Evolutionary conservation across 768 basidiomycete genomes (phyloP), one percentile per base, ranked within the genome.

Genomic region (Austroboletus eburneus): DNA sequence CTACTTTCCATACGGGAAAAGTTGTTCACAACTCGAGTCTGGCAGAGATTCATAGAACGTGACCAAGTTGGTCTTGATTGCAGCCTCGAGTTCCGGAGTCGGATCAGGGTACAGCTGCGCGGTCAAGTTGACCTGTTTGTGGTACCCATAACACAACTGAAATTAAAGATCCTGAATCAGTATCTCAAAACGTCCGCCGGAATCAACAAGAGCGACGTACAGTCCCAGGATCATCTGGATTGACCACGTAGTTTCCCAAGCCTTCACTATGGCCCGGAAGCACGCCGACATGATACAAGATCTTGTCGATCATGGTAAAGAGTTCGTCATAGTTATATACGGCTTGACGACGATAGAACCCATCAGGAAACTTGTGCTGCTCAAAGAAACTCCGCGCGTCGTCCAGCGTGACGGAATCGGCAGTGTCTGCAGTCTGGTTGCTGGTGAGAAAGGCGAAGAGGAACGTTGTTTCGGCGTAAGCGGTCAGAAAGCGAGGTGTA

Each of bases 381-480:
- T 61, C 6, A 10, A 46, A 62, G 49, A 62, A 58, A 36, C 53
- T 58, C 30, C 49, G 45, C 13, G 59, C 59, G 6, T 49, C 3
- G 9, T 56, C 51, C 3, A 62, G 3, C 8, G 57, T 50, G 13
- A 8, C 38, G 16, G 49, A 50, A 2, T 46, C 16, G 8, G 60
- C 62, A 35, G 57, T 50, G 36, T 54, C 38, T 23, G 5, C 42
- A 7, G 54, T 60, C 25, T 58, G 59, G 39, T 59, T 54, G 44
- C 48, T 61, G 22, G 50, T 51, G 35, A 62, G 61, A 33, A 62
- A 62, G 9, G 54, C 57, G 10, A 62, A 44, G 3, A 57, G 60
- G 16, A 59, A 62, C 0, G 51, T 59, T 1, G 51, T 47, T 43
- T 61, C 59, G 4, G 51, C 51, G 9, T 59, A 59, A 9, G 51